A percentile compares a stretch with the other conserved stretches of the same genome.
Evolutionary conservation across 2,329 filamentous ascomycete species (phyloP).

Genomic region (Hymenotorrendiella dingleyae): DNA sequence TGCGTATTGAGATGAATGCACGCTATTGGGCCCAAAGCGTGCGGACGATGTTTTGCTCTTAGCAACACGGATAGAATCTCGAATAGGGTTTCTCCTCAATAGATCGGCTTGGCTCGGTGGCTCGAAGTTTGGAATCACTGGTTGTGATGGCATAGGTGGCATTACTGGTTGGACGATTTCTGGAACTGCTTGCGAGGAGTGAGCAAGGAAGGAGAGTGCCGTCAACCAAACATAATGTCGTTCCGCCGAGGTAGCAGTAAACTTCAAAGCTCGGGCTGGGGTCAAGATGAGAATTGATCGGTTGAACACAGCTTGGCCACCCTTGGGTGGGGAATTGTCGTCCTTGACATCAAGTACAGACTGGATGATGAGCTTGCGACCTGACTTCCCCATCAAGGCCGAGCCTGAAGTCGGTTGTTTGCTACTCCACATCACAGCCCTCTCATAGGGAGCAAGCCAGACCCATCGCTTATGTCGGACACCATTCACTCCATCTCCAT

Average conservation of each 20-base stretch:
- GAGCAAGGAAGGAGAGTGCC: slow-evolving; percentile 87
- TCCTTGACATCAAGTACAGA: slow-evolving; percentile 97
- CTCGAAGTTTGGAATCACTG: slow-evolving; percentile 43
- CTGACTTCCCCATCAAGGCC: slow-evolving; percentile 87
- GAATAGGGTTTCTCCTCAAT: slow-evolving; percentile 47
- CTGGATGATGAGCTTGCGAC: slow-evolving; percentile 91
- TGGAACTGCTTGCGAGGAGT: slow-evolving; percentile 75
- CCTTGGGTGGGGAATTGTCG: slow-evolving; percentile 77
- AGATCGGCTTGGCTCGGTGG: slow-evolving; percentile 27
- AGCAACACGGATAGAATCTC: slow-evolving; percentile 84
- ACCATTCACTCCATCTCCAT: slow-evolving; percentile 60
- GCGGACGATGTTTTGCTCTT: slow-evolving; percentile 53
- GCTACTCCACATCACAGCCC: slow-evolving; percentile 95
- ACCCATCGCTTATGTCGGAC: slow-evolving; percentile 95
- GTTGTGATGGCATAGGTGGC: slow-evolving; percentile 46
- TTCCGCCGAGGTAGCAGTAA: slow-evolving; percentile 77
- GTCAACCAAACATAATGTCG: slow-evolving; percentile 94
- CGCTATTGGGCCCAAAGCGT: slow-evolving; percentile 35
- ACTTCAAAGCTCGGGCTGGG: slow-evolving; percentile 88
- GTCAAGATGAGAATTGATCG: slow-evolving; percentile 93
- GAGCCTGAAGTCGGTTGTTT: slow-evolving; percentile 88
- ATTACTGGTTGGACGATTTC: slow-evolving; percentile 59
- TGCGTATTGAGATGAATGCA: slow-evolving; percentile 23
- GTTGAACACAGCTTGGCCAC: slow-evolving; percentile 64
- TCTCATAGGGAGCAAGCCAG: slow-evolving; percentile 94